Evolutionary conservation across 2,329 filamentous ascomycete genomes (phyloP), one percentile per base, ranked within the genome.

Genomic region (Periconia macrospinosa): DNA sequence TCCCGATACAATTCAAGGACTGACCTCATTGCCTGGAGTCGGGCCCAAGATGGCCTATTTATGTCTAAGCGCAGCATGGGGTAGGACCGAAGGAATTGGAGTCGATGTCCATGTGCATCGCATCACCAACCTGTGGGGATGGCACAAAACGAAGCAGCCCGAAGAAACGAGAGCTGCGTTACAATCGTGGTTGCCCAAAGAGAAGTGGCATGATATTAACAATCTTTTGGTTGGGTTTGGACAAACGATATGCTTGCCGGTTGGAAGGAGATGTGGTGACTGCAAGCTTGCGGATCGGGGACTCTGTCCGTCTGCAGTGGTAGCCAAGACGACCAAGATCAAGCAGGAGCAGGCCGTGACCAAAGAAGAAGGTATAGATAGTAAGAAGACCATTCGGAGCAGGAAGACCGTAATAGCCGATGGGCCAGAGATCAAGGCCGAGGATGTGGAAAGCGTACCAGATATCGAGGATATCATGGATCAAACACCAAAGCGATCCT

Each of bases 11-110:
- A 85, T 93, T 48, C 82, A 86, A 57, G 91, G 88, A 0, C 81
- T 97, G 18, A 86, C 87, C 48, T 84, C 85, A 1, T 81, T 96
- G 0, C 92, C 92, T 0, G 92, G 92, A 6, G 92, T 97, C 1
- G 92, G 92, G 0, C 92, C 92, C 30, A 97, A 97, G 76, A 97
- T 97, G 92, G 92, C 88, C 13, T 92, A 94, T 72, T 83, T 97
- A 19, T 93, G 89, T 70, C 84, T 96, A 78, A 88, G 87, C 45
- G 88, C 88, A 0, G 90, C 88, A 67, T 82, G 88, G 88, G 85
- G 85, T 2, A 78, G 81, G 43, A 81, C 85, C 47, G 81, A 87
- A 61, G 92, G 92, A 8, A 96, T 97, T 59, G 92, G 92, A 23
- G 92, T 97, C 46, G 92, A 97, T 72, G 92, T 96, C 6, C 92